Conservation (phyloP, 805 yeast genomes). For the Candida argentea region DNA sequence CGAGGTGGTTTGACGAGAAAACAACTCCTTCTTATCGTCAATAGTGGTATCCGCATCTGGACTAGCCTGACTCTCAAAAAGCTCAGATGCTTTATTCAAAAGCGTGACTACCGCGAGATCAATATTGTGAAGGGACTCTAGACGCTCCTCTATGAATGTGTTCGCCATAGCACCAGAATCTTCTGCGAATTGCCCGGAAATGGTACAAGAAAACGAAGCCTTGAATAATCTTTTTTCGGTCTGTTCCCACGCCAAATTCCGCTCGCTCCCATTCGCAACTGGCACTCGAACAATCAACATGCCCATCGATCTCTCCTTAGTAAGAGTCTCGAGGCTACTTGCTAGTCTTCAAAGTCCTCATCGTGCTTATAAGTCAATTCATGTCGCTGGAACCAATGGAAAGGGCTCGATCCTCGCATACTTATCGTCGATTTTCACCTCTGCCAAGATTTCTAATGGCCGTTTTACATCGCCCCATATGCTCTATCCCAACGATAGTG, state of each 20-base stretch:
- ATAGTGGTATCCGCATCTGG: constrained; percentile 18
- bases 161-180: constrained; percentile 9
- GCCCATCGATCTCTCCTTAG: constrained; percentile 31
- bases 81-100: constrained; percentile 37
- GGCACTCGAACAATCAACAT: no score
- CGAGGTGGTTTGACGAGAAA: constrained; percentile 32
- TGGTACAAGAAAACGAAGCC: background rate
- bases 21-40: constrained; percentile 19
- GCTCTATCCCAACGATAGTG: constrained; percentile 62
- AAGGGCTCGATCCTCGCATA: constrained; percentile 91
- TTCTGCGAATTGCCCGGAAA: background rate
- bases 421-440: constrained; percentile 51
- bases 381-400: constrained; percentile 94
- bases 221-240: background rate
- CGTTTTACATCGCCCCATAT: constrained; percentile 88
- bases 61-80: constrained; percentile 37
- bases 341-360: constrained; percentile 62
- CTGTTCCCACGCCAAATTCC: no score
- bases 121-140: constrained; percentile 41
- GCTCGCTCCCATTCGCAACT: background rate
- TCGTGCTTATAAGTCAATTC: constrained; percentile 52
- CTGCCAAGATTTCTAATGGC: constrained; percentile 47
- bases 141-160: constrained; percentile 37
- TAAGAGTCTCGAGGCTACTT: constrained; percentile 23
- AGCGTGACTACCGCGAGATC: constrained; percentile 44